A percentile compares a stretch with the other conserved stretches of the same genome.
Evolutionary conservation across 2,329 filamentous ascomycete genomes (phyloP).

Genomic region (Trichoderma sp.): DNA sequence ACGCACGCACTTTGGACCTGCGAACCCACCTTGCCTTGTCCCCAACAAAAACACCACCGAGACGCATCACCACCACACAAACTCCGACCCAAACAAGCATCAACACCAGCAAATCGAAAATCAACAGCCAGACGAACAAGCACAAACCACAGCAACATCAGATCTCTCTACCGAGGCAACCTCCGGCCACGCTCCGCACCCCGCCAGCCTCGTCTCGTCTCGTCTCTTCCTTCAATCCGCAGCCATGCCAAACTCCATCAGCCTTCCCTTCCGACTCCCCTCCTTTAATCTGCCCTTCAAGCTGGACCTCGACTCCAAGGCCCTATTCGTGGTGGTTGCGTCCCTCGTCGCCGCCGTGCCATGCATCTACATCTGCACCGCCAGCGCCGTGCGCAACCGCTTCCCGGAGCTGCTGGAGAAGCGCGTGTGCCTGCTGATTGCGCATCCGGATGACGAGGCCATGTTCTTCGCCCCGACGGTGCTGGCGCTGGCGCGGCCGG

Average conservation of each 20-base stretch:
- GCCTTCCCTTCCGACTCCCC: conserved; percentile 7
- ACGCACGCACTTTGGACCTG: not conserved
- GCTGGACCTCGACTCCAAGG: conserved; percentile 5
- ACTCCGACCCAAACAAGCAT: not conserved
- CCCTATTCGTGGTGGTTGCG: conserved; percentile 26
- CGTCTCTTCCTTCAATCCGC: not conserved
- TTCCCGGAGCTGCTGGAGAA: conserved; percentile 74
- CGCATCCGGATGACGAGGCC: conserved; percentile 96
- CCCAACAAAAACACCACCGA: not conserved
- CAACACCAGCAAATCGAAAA: not conserved
- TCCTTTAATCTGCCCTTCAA: not conserved
- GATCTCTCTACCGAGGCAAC: not conserved
- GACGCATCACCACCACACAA: not conserved
- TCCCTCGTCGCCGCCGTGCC: conserved; percentile 43
- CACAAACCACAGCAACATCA: not conserved
- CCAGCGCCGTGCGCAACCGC: conserved; percentile 43
- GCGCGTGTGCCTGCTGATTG: conserved; percentile 87
- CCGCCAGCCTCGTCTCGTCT: not conserved
- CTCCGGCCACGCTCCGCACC: not conserved
- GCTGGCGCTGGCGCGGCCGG: conserved; percentile 75
- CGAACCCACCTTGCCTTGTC: not conserved
- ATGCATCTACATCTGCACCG: conserved; percentile 52
- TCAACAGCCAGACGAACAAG: not conserved
- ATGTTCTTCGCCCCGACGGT: conserved; percentile 98
- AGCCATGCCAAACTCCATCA: conserved; percentile 12